Conservation (phyloP, 306 rosid species). For the Malus sylvestris region DNA sequence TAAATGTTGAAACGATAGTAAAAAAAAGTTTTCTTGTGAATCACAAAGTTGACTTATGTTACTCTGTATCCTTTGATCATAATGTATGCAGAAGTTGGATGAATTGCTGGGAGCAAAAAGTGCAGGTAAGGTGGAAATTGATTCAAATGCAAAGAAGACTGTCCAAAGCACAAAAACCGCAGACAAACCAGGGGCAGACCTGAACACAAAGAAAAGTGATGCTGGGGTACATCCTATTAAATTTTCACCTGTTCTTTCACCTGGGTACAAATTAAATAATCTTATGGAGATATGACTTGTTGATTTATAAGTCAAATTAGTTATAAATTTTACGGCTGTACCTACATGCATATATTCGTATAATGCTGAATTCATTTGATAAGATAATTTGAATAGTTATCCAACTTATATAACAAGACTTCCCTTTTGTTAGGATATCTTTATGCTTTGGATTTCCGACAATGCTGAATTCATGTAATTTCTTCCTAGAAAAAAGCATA, state of each 20-base stretch:
- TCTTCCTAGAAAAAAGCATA: not conserved
- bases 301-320: not conserved
- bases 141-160: slow-evolving; percentile 46
- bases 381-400: not conserved
- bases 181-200: slow-evolving; percentile 37
- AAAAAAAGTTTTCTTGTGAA: not conserved
- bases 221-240: slow-evolving; percentile 33
- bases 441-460: not conserved
- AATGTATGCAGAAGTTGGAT: not conserved
- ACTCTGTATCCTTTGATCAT: not conserved
- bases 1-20: not conserved
- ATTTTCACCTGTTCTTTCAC: not conserved
- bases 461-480: not conserved
- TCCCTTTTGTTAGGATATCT: not conserved
- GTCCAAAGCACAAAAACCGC: slow-evolving; percentile 45
- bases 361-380: not conserved
- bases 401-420: not conserved
- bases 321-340: not conserved
- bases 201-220: slow-evolving; percentile 45
- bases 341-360: not conserved
- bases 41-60: not conserved
- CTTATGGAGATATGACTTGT: not conserved
- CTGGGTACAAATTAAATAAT: not conserved
- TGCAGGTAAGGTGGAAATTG: slow-evolving; percentile 35
- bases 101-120: slow-evolving; percentile 41